These are phyloP conservation scores for Cicer judaicum DNA, from an alignment of 306 rosid genomes.

Conservation along the genomic window DNA sequence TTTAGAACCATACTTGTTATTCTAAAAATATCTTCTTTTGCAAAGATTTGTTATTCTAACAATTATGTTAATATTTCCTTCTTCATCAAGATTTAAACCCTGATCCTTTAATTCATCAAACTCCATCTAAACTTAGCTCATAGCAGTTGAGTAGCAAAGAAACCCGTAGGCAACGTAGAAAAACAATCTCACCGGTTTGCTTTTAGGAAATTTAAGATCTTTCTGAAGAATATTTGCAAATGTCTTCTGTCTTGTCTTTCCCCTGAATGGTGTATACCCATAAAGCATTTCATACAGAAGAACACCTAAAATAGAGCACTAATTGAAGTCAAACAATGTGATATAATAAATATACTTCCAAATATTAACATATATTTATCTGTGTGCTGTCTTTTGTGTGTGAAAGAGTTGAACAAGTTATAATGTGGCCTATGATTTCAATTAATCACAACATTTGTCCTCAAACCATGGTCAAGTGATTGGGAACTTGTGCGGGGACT, in stretches of 20 bases:
- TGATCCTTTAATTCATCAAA: too few relatives aligned
- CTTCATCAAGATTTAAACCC: too few relatives aligned
- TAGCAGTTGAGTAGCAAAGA: background rate
- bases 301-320: conserved; percentile 55
- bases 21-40: too few relatives aligned
- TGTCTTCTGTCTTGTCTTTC: conserved; percentile 90
- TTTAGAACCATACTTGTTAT: too few relatives aligned
- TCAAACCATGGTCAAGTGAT: too few relatives aligned
- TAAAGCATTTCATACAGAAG: conserved; percentile 92
- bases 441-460: background rate
- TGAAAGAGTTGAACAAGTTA: background rate
- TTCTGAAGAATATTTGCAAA: conserved; percentile 92
- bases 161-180: background rate
- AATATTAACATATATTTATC: too few relatives aligned
- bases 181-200: conserved; percentile 62
- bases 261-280: conserved; percentile 93
- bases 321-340: conserved; percentile 23
- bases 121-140: too few relatives aligned
- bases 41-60: too few relatives aligned
- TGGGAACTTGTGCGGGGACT: too few relatives aligned
- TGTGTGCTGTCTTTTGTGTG: conserved; percentile 1
- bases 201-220: conserved; percentile 91
- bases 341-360: background rate
- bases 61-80: too few relatives aligned
- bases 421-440: conserved; percentile 12